Conservation (phyloP, 1,284 basidiomycete species). For the Microbotryum saponariae region DNA sequence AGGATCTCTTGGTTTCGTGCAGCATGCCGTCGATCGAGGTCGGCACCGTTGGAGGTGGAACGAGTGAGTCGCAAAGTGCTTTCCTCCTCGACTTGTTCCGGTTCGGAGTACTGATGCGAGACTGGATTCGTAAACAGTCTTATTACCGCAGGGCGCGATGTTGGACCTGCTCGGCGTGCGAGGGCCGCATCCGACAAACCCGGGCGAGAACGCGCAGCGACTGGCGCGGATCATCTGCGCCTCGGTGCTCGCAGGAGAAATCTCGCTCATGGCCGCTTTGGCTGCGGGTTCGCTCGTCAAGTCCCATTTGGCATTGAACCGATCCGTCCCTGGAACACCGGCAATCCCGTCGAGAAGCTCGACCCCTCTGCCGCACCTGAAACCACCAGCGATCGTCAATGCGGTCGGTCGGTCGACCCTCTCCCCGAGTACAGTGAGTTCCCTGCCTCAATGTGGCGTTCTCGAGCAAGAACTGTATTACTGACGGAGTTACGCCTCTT, state of each 20-base stretch:
- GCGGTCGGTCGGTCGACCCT: no score
- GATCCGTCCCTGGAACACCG: not conserved
- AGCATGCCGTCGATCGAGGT: slow-evolving; percentile 96
- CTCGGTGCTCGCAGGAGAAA: slow-evolving; percentile 88
- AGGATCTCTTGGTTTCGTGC: slow-evolving; percentile 84
- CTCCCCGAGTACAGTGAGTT: no score
- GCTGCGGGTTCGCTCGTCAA: slow-evolving; percentile 57
- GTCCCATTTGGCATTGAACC: slow-evolving; percentile 54
- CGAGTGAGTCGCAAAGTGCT: slow-evolving; percentile 42
- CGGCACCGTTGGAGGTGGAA: slow-evolving; percentile 93
- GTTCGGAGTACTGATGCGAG: not conserved
- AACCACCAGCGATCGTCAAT: no score
- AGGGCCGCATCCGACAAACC: slow-evolving; percentile 72
- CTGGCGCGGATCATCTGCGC: slow-evolving; percentile 80
- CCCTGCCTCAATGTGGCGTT: no score
- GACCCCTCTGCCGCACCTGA: no score
- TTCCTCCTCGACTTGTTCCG: slow-evolving; percentile 8
- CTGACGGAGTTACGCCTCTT: no score
- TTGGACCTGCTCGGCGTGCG: slow-evolving; percentile 85
- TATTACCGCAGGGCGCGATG: slow-evolving; percentile 78
- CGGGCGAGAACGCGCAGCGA: slow-evolving; percentile 76
- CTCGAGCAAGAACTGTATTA: no score
- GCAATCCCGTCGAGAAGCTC: no score
- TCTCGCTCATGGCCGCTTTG: slow-evolving; percentile 73
- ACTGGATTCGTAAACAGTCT: slow-evolving; percentile 44